Base-by-base conservation (phyloP, 192 early-diverging fungal genomes). In the Gigaspora rosea region DNA sequence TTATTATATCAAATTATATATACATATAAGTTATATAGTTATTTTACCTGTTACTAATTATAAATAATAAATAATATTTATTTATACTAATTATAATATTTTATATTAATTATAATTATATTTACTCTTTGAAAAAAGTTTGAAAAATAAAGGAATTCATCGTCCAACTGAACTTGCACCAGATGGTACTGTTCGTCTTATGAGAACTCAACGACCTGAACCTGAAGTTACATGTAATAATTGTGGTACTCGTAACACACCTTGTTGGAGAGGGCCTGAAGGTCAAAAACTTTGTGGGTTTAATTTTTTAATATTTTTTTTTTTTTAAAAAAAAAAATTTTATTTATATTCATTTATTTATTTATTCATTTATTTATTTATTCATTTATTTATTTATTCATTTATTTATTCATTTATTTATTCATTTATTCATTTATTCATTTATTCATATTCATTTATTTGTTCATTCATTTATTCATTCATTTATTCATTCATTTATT, bases 61-160 rank as follows among this genome's bases (percentile, higher is more conserved):
- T 8, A 7, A 15, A 52, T 13, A 52, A 13, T 52, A 13, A 52
- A 52, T 52, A 13, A 2, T 8, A 52, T 52, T 9, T n/a, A n/a
- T n/a, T n/a, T n/a, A n/a, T n/a, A n/a, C n/a, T n/a, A n/a, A n/a
- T n/a, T n/a, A 54, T 0, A 4, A 54, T 18, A 18, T 2, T 18
- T 54, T 15, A 18, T 56, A 13, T 56, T 56, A 15, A 16, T 54
- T 54, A 16, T 2, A 18, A 18, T 54, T 54, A 18, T n/a, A 47
- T 66, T 6, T 20, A 0, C 6, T 52, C 49, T 27, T n/a, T 10
- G 0, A 1, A 27, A 27, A 27, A 16, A 75, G 73, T 52, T 56
- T 76, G 36, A 76, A 76, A 63, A 67, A 56, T 33, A 76, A 76
- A 56, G 75, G 75, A 8, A 32, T 51, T 41, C 75, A 76, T 66